A percentile compares a stretch with the other conserved stretches of the same genome.
These are phyloP conservation scores for Neoscytalidium dimidiatum DNA, from an alignment of 2,329 filamentous ascomycete species.

Conservation along the genomic window DNA sequence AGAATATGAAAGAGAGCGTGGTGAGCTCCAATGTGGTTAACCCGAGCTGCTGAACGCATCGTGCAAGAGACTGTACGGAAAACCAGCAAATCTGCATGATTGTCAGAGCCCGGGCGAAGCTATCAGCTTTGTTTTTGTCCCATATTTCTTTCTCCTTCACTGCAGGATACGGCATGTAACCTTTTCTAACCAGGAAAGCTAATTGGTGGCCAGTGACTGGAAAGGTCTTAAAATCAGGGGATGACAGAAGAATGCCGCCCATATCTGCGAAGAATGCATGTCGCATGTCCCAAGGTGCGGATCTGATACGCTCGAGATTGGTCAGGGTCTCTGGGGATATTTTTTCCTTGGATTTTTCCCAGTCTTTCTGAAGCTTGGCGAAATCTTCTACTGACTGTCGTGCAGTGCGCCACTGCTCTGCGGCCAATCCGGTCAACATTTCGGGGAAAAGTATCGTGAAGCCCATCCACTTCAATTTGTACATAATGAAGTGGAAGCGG, in stretches of 20 bases:
- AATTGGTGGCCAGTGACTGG: slow-evolving; percentile 24
- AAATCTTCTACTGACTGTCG: slow-evolving; percentile 32
- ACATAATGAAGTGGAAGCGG: slow-evolving; percentile 21
- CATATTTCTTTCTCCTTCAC: slow-evolving; percentile 26
- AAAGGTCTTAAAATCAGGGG: slow-evolving; percentile 22
- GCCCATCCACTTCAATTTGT: slow-evolving; percentile 33
- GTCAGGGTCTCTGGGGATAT: not conserved
- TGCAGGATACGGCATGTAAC: slow-evolving; percentile 27
- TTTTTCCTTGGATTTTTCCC: not conserved
- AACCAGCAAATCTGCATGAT: slow-evolving; percentile 21
- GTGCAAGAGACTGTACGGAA: slow-evolving; percentile 21
- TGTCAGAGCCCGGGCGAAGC: slow-evolving; percentile 21
- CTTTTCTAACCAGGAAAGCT: slow-evolving; percentile 20
- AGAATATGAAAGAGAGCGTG: slow-evolving; percentile 39
- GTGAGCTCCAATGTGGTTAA: slow-evolving; percentile 40
- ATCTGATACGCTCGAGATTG: not conserved
- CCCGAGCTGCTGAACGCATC: slow-evolving; percentile 30
- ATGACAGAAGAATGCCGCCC: slow-evolving; percentile 27
- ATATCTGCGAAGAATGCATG: slow-evolving; percentile 30
- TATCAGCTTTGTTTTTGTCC: slow-evolving; percentile 23
- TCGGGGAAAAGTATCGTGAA: slow-evolving; percentile 39
- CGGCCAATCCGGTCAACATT: slow-evolving; percentile 34
- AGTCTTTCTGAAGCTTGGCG: slow-evolving; percentile 16
- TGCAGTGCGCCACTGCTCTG: slow-evolving; percentile 37
- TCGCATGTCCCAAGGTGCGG: slow-evolving; percentile 24